Evolutionary conservation across 306 rosid genomes (phyloP), one percentile per base, ranked within the genome.

Genomic region (Mucuna pruriens): DNA sequence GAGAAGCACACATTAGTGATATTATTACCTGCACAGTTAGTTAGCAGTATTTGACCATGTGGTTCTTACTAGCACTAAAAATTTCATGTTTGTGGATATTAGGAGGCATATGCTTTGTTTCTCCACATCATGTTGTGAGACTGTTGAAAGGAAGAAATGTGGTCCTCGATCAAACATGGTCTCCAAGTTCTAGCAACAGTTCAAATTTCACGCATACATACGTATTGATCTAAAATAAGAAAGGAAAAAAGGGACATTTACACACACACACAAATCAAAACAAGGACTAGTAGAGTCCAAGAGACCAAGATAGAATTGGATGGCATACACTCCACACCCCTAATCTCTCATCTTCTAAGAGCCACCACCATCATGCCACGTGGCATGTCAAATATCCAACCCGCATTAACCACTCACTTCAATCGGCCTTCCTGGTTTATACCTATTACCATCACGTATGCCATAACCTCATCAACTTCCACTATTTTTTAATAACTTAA

Each of bases 291-390:
- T 45, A 64, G 68, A 76, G 88, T 83, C 73, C 87, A 87, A 64
- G 73, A 76, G 87, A 80, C 61, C 79, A 87, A 86, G 78, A 82
- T 74, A 71, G 83, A 82, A 70, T 77, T 78, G 87, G 87, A 80
- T 86, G 87, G 80, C 85, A 82, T 31, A 62, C 33, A 26, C 85
- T 85, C 94, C 88, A 77, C 90, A 88, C 93, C 98, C 85, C 86
- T 75, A 88, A 92, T 80, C 85, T 90, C 97, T 90, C 83, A 96
- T 93, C 99, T 86, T 83, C 84, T 82, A 89, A 79, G 55, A 84
- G 73, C 97, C 98, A 96, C 64, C 74, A 83, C 52, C 36, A 49
- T 83, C 4, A 26, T 80, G 94, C 94, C 99, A 90, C 62, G 87
- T 96, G 98, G 82, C 89, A 76, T 57, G 15, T 4, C 81, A 84